These are phyloP conservation scores for Trypanosoma caninum DNA, from an alignment of 208 protist genomes.

Conservation along the genomic window DNA sequence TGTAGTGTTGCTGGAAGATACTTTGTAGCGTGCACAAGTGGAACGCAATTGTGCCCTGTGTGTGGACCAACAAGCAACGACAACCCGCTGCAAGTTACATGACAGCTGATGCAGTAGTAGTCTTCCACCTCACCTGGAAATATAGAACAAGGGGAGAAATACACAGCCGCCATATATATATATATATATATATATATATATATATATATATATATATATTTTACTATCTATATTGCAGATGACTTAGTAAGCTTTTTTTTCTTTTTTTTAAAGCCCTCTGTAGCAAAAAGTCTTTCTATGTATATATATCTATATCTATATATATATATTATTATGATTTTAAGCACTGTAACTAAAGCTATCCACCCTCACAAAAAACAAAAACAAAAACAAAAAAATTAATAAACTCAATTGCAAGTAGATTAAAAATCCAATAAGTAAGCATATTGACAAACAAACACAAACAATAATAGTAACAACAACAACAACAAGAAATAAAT, in stretches of 20 bases:
- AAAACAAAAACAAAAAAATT: background rate
- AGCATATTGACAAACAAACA: too few species aligned
- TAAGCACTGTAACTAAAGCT: background rate
- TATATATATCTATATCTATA: conserved; percentile 18
- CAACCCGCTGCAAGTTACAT: conserved; percentile 42
- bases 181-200: conserved; percentile 11
- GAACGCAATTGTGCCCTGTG: conserved; percentile 55
- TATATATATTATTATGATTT: conserved; percentile 10
- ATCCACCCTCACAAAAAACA: background rate
- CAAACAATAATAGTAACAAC: too few species aligned
- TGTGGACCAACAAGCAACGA: conserved; percentile 67
- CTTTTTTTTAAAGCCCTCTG: too few species aligned
- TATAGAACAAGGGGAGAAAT: conserved; percentile 18
- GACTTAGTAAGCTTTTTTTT: too few species aligned
- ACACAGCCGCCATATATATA: conserved; percentile 1
- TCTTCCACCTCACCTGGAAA: conserved; percentile 31
- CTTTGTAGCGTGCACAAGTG: conserved; percentile 34
- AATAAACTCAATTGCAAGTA: background rate
- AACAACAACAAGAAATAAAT: too few species aligned
- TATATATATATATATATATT: too few species aligned
- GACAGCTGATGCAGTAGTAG: conserved; percentile 69
- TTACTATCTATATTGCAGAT: too few species aligned
- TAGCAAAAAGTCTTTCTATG: too few species aligned
- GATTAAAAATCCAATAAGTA: too few species aligned
- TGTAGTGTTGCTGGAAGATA: conserved; percentile 45